Evolutionary conservation across 768 basidiomycete genomes (phyloP), one percentile per base, ranked within the genome.

Genomic region (Auricularia heimuer): DNA sequence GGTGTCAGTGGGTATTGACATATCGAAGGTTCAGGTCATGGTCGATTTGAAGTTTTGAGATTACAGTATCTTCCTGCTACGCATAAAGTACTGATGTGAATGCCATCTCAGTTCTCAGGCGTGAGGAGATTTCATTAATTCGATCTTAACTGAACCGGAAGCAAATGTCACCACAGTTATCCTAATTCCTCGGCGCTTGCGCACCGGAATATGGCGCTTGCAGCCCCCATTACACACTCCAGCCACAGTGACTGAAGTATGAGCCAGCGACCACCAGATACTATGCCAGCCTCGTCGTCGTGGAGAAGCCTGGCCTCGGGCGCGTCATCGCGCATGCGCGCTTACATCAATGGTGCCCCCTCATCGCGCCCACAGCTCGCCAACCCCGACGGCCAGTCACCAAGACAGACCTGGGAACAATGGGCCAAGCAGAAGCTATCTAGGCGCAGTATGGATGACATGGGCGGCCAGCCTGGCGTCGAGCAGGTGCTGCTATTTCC

Each of bases 401-500:
- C 67, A 62, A 72, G 64, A 65, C 82, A 82, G 66, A 77, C 77
- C 45, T 88, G 84, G 85, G 74, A 80, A 62, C 79, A 82, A 33
- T 89, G 88, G 86, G 85, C 86, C 3, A 80, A 82, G 3, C 79
- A 85, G 74, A 87, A 81, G 71, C 77, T 85, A 0, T 76, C 71
- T 61, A 73, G 73, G 12, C 68, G 72, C 18, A 54, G 62, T 61
- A 68, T 62, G 66, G 69, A 68, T 67, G 62, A 69, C 62, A 67
- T 69, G 37, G 70, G 70, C 42, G 71, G 68, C 4, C 58, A 67
- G 42, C 64, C 69, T n/a, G 74, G 68, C 39, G 64, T 71, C 18
- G 86, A 88, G 68, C 77, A 78, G 47, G 70, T 89, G 3, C 77
- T 80, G 18, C 70, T 92, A 29, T 92, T 93, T 75, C 92, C 92